Base-by-base conservation (phyloP, 371 early-diverging fungal species). In the Mucor velutinosus region DNA sequence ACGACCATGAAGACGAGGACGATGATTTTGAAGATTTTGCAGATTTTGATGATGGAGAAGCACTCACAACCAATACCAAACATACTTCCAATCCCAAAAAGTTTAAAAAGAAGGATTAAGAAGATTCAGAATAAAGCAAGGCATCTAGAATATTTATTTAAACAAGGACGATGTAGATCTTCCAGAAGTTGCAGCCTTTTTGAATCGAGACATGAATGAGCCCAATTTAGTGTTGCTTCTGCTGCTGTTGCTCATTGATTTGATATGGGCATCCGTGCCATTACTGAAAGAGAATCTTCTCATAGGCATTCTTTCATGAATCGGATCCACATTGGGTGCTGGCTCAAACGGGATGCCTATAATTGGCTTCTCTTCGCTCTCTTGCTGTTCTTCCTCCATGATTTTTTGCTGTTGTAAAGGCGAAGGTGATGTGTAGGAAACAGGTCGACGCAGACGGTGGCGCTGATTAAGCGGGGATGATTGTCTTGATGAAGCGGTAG, bases 1-100 rank as follows among this genome's bases (percentile, higher is more conserved):
- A 72, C n/a, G 49, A 49, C n/a, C 21, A 21, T 23, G 53, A 53
- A 27, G 73, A 76, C 29, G 68, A 71, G 4, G 60, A 66, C 35
- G 76, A 73, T 49, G 80, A 75, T 45, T 75, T 76, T 57, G 80
- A 77, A 17, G 78, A 77, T 30, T 80, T 80, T 69, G 80, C 72
- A 3, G 77, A 80, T 37, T 79, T 75, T 70, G 80, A 80, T 35
- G 73, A 80, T 27, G 70, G 58, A 11, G 66, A 63, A 49, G 47
- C 58, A 32, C 64, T 69, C 37, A 60, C 49, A n/a, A 59, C 39
- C 17, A 63, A 53, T 29, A 49, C 21, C 49, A 47, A 47, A 19
- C 17, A 47, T 19, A 47, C 25, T 7, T 11, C 37, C 37, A 53
- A 53, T 53, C 10, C 21, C 35, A 69, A 64, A 47, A 55, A 61